Conservation (phyloP, 441 rosid species). For the Syzygium syzygioides region DNA sequence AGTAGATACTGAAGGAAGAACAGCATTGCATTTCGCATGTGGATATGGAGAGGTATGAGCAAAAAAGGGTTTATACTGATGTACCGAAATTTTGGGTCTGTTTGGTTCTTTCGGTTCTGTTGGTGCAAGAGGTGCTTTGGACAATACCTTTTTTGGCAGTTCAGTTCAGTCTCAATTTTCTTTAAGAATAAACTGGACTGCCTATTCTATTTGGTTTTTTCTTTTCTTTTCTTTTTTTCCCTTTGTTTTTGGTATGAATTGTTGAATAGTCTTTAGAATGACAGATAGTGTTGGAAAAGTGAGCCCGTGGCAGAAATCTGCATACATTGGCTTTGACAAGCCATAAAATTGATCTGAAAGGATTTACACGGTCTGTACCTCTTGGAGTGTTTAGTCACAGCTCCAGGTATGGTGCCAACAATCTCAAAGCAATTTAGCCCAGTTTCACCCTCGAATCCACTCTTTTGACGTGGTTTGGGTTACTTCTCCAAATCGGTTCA, state of each 20-base stretch:
- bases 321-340: neutral
- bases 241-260: neutral
- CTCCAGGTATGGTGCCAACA: neutral
- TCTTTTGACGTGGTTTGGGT: neutral
- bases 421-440: neutral
- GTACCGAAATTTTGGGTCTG: neutral
- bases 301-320: neutral
- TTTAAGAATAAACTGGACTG: neutral
- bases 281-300: neutral
- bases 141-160: neutral
- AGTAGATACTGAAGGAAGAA: conserved; percentile 97
- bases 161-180: neutral
- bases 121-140: neutral
- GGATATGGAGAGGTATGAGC: conserved; percentile 95
- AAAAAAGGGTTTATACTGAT: neutral
- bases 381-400: neutral
- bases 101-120: neutral
- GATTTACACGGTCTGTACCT: neutral
- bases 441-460: neutral
- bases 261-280: neutral
- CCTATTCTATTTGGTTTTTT: neutral
- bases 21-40: conserved; percentile 97
- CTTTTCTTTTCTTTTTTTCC: neutral
- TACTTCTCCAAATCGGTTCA: neutral
- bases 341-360: neutral